Base-by-base conservation (phyloP, 2,329 filamentous ascomycete genomes). In the Phoma sp. region DNA sequence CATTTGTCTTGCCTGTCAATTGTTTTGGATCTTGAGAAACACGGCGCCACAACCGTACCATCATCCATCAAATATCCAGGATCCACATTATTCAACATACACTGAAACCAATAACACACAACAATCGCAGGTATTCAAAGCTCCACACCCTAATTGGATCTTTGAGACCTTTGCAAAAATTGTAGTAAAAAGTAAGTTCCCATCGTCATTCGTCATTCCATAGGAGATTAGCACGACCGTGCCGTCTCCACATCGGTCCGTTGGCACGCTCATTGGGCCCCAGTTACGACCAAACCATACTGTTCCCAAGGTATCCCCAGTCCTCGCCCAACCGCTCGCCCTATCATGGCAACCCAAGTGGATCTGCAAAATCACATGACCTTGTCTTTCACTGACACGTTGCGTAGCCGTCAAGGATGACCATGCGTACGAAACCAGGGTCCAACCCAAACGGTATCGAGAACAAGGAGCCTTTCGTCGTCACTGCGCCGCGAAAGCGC, bases 341-440 rank as follows among this genome's bases (percentile, higher is more conserved):
- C 21, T 23, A 45, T 38, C 21, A 20, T 18, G 18, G 18, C 25
- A 21, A 5, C 3, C 15, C 12, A 30, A 30, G 23, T 52, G 42
- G 42, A 20, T 12, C 12, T 15, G 12, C 2, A 18, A 20, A 33
- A 30, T 49, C 51, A 54, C 51, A 48, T 54, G 51, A 45, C 15
- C 18, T 14, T 14, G 18, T 15, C 45, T 45, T 48, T 45, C 51
- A 54, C 51, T 54, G 51, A 54, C 51, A 49, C 51, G 45, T 45
- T 18, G 34, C 45, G 7, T 5, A 54, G 51, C 39, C 2, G 6
- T 10, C 45, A 43, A 54, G 51, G 45, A 45, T 54, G 45, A 36
- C 30, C 51, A 29, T 32, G 34, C 11, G 21, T 12, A 18, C 32
- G 14, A 25, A 12, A 39, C 23, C 15, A 38, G 32, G 38, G 20